Conservation (phyloP, 345 rosid species). For the Boechera divaricarpa region DNA sequence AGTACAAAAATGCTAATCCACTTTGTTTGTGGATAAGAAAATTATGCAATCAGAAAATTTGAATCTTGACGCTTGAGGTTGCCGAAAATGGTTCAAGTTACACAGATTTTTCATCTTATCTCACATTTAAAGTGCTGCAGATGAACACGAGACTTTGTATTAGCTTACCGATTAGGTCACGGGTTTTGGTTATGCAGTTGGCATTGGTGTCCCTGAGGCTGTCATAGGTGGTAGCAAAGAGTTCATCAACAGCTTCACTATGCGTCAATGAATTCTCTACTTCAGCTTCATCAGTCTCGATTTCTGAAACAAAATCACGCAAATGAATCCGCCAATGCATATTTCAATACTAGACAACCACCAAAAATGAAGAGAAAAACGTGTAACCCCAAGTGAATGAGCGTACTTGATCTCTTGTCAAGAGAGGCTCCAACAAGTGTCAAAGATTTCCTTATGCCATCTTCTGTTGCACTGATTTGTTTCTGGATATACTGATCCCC, state of each 20-base stretch:
- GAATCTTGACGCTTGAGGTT: neutral
- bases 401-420: slow-evolving; percentile 44
- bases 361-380: slow-evolving; percentile 40
- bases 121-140: neutral
- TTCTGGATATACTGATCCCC: slow-evolving; percentile 78
- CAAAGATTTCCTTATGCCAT: slow-evolving; percentile 81
- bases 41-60: slow-evolving; percentile 3
- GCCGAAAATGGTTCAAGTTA: slow-evolving; percentile 5
- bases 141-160: slow-evolving; percentile 27
- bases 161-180: slow-evolving; percentile 75
- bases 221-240: slow-evolving; percentile 78
- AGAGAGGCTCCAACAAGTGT: slow-evolving; percentile 54
- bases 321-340: slow-evolving; percentile 13
- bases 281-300: slow-evolving; percentile 47
- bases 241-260: slow-evolving; percentile 76
- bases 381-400: slow-evolving; percentile 38
- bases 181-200: slow-evolving; percentile 60
- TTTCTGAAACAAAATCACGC: slow-evolving; percentile 46
- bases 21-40: neutral
- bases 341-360: slow-evolving; percentile 9
- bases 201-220: slow-evolving; percentile 69
- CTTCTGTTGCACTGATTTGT: slow-evolving; percentile 70
- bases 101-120: slow-evolving; percentile 6
- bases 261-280: slow-evolving; percentile 58
- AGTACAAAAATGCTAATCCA: neutral